Evolutionary conservation across 768 basidiomycete genomes (phyloP).

Genomic region (Tephrocybe rancida): DNA sequence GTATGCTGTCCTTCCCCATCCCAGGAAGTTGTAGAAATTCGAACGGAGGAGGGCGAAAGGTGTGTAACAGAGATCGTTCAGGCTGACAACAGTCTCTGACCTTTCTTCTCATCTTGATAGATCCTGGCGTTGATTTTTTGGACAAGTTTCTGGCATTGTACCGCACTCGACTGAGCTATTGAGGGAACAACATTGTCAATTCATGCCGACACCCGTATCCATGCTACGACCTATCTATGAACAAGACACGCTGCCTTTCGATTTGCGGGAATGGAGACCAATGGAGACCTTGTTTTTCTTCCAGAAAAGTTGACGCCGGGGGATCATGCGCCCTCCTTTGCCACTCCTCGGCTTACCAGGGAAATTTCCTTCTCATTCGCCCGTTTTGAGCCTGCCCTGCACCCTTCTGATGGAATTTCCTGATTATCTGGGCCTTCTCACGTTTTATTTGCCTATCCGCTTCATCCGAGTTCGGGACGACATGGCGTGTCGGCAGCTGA

Average conservation of each 20-base stretch:
- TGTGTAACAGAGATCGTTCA: neutral
- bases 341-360: neutral
- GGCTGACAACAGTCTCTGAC: neutral
- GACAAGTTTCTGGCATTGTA: neutral
- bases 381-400: constrained; percentile 5
- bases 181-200: constrained; percentile 9
- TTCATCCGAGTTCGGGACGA: neutral
- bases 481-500: constrained; percentile 16
- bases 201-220: too few relatives aligned
- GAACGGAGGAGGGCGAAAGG: neutral
- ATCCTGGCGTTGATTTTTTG: neutral
- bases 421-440: neutral
- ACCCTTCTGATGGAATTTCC: constrained; percentile 12
- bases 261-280: too few relatives aligned
- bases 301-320: neutral
- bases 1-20: neutral
- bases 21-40: neutral
- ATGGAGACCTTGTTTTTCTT: constrained; percentile 4
- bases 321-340: neutral
- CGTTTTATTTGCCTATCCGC: constrained; percentile 2
- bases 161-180: constrained; percentile 1
- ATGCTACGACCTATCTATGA: neutral
- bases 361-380: neutral
- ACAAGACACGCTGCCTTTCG: neutral
- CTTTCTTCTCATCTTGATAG: neutral